Base-by-base conservation (phyloP, 2,329 filamentous ascomycete species). In the Myotisia sp. region DNA sequence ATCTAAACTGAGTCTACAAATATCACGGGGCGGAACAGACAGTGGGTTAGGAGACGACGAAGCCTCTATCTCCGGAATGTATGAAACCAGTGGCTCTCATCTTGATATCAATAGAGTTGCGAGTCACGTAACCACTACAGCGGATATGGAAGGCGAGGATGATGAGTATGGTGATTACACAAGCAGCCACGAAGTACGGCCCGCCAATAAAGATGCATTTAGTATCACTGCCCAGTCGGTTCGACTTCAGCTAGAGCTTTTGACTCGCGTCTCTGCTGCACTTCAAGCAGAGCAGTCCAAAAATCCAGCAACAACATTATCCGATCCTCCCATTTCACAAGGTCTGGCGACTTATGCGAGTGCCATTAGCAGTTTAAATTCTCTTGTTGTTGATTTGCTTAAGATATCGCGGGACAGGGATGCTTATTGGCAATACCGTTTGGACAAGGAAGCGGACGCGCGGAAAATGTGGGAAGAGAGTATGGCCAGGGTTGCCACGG, bases 401-500 rank as follows among this genome's bases (percentile, higher is more conserved):
- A 83, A 86, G 33, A 95, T 98, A 49, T 87, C 86, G 6, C 78
- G 81, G 48, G 90, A 98, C 52, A 79, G 92, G 33, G 90, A 98
- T 56, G 76, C 84, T 1, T 93, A 92, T 54, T 98, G 90, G 90
- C 87, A 95, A 55, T 92, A 92, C 53, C 77, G 86, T 9, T 66
- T 98, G 26, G 86, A 93, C 46, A 78, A 85, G 35, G 90, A 98
- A 60, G 77, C 78, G 27, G 83, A 93, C 52, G 79, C 95, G 60
- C 76, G 90, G 23, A 78, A 82, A 39, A 82, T 98, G 74, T 98
- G 90, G 90, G 90, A 98, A 59, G 90, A 98, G 50, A 95, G 86
- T 58, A 94, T 98, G 90, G 85, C 90, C 6, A 77, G 86, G 48
- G 80, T 98, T n/a, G 90, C 86, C 12, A 76, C 75, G 37, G 90